Evolutionary conservation across 1,284 basidiomycete species (phyloP), one percentile per base, ranked within the genome.

Genomic region (Mycena sp.): DNA sequence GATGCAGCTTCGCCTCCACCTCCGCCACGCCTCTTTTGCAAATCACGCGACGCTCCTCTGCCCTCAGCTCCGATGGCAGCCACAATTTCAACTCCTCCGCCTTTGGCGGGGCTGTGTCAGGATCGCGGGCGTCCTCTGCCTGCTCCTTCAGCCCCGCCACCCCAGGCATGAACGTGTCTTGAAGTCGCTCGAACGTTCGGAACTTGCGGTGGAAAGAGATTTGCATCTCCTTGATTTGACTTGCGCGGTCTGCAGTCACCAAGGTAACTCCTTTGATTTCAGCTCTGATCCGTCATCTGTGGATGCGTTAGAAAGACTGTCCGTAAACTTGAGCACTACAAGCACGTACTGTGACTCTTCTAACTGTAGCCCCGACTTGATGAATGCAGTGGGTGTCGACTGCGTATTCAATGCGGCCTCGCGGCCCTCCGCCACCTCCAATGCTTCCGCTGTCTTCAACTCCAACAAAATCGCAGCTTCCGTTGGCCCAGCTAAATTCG

Each of bases 111-210:
- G 66, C 62, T 14, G n/a, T 9, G 10, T 61, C 70, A 0, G 50
- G 8, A 34, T 62, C 65, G 2, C 65, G 62, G 30, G 10, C 16
- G 25, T 73, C 69, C 50, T 69, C 67, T 34, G 22, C 59, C 2
- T 9, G 54, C 13, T 57, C 20, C 34, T 39, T 20, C n/a, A 57
- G 5, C 13, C 20, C 25, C 5, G 9, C 18, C 16, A 63, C 70
- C 10, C 44, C 65, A 0, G 74, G 72, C 67, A 73, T 73, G 62
- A 52, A 72, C 4, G 61, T n/a, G 30, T 61, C 41, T 50, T 72
- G 72, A 18, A 70, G 50, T 6, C 62, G n/a, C 9, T 46, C 34
- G 44, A 67, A 73, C 4, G 14, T 41, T 3, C 16, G 18, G 25
- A 70, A 3, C 64, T 75, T 73, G 16, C 6, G 18, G 11, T 48